phyloP scores from a whole-genome alignment of 169 alveolate species.

The Plasmodium ovale region DNA sequence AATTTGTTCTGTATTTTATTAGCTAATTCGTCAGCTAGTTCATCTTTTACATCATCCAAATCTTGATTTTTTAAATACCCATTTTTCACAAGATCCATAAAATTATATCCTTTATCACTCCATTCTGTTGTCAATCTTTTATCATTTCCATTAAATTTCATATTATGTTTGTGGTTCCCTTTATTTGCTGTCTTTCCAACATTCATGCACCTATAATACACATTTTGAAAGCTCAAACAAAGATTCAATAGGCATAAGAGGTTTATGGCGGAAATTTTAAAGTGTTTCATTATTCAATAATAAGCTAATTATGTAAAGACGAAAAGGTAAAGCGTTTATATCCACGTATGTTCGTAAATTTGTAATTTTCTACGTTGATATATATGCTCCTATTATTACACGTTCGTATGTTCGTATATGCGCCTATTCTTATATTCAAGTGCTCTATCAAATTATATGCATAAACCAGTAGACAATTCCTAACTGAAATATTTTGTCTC shows the following conservation, averaged over 20 bases:
- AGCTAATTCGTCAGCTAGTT: slow-evolving; percentile 64
- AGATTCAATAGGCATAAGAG: slow-evolving; percentile 14
- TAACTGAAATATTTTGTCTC: neutral
- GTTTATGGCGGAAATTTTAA: slow-evolving; percentile 7
- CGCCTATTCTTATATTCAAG: neutral
- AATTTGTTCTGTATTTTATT: slow-evolving; percentile 28
- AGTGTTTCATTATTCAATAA: slow-evolving; percentile 14
- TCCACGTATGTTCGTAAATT: neutral
- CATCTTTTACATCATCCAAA: slow-evolving; percentile 54
- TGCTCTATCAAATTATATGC: no score
- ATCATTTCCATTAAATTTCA: neutral
- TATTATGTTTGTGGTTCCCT: neutral
- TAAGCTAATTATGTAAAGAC: neutral
- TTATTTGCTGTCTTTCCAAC: slow-evolving; percentile 8
- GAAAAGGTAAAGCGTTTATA: neutral
- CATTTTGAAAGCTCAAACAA: slow-evolving; percentile 45
- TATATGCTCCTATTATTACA: neutral
- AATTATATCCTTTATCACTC: slow-evolving; percentile 47
- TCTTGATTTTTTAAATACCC: slow-evolving; percentile 31
- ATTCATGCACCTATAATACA: slow-evolving; percentile 21
- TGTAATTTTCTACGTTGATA: no score
- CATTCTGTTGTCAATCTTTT: slow-evolving; percentile 18
- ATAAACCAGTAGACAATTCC: no score
- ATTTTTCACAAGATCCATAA: slow-evolving; percentile 40
- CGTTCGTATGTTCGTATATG: neutral